Evolutionary conservation across 805 yeast genomes (phyloP), one percentile per base, ranked within the genome.

Genomic region (Isabelozyma rhagii): DNA sequence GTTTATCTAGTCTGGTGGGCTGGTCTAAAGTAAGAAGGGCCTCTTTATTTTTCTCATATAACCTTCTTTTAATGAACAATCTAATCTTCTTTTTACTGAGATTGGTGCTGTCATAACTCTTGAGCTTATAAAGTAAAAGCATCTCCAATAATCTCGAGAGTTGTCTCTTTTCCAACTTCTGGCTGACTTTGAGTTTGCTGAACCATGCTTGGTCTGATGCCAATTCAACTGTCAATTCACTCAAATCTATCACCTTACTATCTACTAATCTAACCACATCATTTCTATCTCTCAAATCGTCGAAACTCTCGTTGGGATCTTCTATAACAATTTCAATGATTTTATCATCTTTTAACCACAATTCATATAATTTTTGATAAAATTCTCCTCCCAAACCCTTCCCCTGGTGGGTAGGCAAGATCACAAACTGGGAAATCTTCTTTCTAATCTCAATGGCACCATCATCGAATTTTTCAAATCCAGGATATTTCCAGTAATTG

Each of bases 291-390:
- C 99, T 78, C 56, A 94, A 72, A 61, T 89, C 96, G 62, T 94
- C 99, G 68, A 94, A 93, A 36, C 83, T 82, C 62, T 91, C 97
- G 61, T 87, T 88, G 3, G 98, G 98, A 64, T 94, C 99, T 64
- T 94, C 98, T 4, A 94, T 90, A 0, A 93, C 89, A 39, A 94
- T 78, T 58, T 92, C 96, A 34, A 71, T 67, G 21, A 91, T 81
- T 1, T 60, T 51, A 0, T 63, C 59, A 54, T 88, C 87, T 0
- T 60, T 55, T 3, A 74, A 56, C 87, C 96, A 90, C 43, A 64
- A 53, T 2, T 75, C 70, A 48, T 80, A 75, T 7, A 94, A 66
- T 0, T 76, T 52, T 9, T 74, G 68, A 63, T 93, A 93, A 28
- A 93, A 67, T 14, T 68, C 64, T 4, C 82, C 78, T 2, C 99